Evolutionary conservation across 208 protist genomes (phyloP).

Genomic region (Trypanosoma cruzi): DNA sequence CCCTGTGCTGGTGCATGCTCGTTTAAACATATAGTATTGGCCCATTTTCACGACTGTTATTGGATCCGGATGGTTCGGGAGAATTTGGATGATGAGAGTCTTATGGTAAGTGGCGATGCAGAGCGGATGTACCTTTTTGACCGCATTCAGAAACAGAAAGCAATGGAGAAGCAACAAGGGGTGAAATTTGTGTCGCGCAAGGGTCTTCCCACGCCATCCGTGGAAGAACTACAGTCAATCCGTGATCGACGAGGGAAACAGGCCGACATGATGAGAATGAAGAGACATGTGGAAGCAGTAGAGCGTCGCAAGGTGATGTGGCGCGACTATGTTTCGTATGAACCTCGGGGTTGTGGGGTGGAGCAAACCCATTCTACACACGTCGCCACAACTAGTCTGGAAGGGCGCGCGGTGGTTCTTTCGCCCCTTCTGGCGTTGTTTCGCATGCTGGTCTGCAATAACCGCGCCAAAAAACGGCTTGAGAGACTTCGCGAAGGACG

Average conservation of each 20-base stretch:
- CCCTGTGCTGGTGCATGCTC: no score
- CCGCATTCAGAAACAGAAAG: slow-evolving; percentile 12
- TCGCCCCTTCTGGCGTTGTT: slow-evolving; percentile 26
- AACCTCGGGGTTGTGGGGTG: background rate
- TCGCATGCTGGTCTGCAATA: slow-evolving; percentile 29
- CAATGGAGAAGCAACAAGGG: slow-evolving; percentile 14
- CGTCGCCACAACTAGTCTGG: slow-evolving; percentile 15
- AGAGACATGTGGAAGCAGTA: slow-evolving; percentile 5
- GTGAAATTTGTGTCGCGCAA: slow-evolving; percentile 22
- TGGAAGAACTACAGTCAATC: slow-evolving; percentile 12
- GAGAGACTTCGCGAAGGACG: slow-evolving; percentile 8
- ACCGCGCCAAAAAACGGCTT: slow-evolving; percentile 20
- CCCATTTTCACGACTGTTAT: background rate
- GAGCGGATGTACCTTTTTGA: slow-evolving; percentile 12
- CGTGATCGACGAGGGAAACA: background rate
- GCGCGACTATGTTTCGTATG: slow-evolving; percentile 22
- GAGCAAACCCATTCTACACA: no score
- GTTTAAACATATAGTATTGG: background rate
- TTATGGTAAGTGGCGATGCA: background rate
- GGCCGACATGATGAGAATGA: slow-evolving; percentile 1
- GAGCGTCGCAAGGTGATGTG: slow-evolving; percentile 13
- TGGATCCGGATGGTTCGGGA: slow-evolving; percentile 5
- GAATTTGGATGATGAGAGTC: background rate
- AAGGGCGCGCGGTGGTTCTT: slow-evolving; percentile 26
- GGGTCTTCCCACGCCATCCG: slow-evolving; percentile 14